These are phyloP conservation scores for Tuber melanosporum DNA, from an alignment of 495 filamentous ascomycete genomes.

Conservation along the genomic window DNA sequence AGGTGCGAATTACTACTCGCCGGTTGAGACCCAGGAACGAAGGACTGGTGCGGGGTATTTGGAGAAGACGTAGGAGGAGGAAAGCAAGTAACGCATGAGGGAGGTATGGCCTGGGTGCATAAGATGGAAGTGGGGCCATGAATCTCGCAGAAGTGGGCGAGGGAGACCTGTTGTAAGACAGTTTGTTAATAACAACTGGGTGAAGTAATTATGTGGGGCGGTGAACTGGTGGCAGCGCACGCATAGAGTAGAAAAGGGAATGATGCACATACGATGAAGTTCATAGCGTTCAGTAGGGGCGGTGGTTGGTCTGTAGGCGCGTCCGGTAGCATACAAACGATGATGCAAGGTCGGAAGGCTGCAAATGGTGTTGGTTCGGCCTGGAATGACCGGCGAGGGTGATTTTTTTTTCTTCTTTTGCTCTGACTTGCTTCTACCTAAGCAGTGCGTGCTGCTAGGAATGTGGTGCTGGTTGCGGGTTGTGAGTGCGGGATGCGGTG, in stretches of 20 bases:
- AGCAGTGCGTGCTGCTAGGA: conserved; percentile 7
- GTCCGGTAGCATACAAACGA: conserved; percentile 16
- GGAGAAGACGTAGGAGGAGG: conserved; percentile 46
- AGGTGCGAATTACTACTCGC: neutral
- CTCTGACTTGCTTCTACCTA: conserved; percentile 11
- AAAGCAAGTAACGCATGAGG: conserved; percentile 69
- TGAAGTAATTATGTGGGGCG: conserved; percentile 18
- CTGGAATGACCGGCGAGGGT: neutral
- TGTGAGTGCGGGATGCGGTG: conserved; percentile 7
- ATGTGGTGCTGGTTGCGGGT: conserved; percentile 9
- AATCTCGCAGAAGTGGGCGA: conserved; percentile 94
- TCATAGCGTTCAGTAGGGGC: conserved; percentile 36
- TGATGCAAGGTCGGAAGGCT: conserved; percentile 14
- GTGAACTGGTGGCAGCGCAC: conserved; percentile 8
- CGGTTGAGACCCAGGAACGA: conserved; percentile 40
- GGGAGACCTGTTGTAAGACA: conserved; percentile 60
- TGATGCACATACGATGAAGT: conserved; percentile 42
- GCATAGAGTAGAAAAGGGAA: conserved; percentile 21
- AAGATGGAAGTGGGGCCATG: conserved; percentile 93
- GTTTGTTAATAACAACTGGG: conserved; percentile 23
- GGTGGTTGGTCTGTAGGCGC: conserved; percentile 25
- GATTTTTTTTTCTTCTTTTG: conserved; percentile 2
- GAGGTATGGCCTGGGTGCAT: conserved; percentile 80
- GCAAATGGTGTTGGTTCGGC: conserved; percentile 22
- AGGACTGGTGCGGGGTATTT: conserved; percentile 46